Base-by-base conservation (phyloP, 129 eudicot genomes). In the Ambrosia trifida region DNA sequence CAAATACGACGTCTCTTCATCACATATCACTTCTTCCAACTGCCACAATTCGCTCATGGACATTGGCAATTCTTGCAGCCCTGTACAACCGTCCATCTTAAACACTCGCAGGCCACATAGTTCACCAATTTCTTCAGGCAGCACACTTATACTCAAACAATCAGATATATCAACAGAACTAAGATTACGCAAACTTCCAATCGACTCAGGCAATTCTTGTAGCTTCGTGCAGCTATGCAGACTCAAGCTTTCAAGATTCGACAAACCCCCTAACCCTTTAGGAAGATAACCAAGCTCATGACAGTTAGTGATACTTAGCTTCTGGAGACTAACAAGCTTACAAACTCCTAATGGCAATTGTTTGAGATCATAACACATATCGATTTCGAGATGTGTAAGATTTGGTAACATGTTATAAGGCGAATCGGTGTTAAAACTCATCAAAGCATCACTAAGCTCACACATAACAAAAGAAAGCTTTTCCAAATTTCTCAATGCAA, bases 251-350 rank as follows among this genome's bases (percentile, higher is more conserved):
- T 73, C 71, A 43, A 79, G 73, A 59, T 49, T 73, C 2, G 41
- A 43, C 66, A 79, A 68, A 67, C 20, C 68, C 36, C 83, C 83
- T 49, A 79, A 35, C 14, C 11, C 66, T 47, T 66, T 10, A 13
- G 83, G 87, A 65, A 85, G 80, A 64, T 2, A 45, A 24, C 43
- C 59, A 35, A 85, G 74, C 83, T 79, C 90, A 44, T 79, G 86
- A 33, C 90, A 85, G 19, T 82, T 61, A 7, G 85, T 82, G 79
- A 82, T 73, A 83, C 79, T 82, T 60, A 85, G 74, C 20, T 70
- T 85, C 65, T 74, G 66, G 10, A 85, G 77, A 59, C 28, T 59
- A 41, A 35, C 17, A 43, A 85, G 74, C 8, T 47, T 40, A 53
- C 90, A 79, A 13, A 82, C 1, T 7, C 66, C 80, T 19, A 54